Evolutionary conservation across 805 yeast genomes (phyloP).

Genomic region (Candida xiaguanensis): DNA sequence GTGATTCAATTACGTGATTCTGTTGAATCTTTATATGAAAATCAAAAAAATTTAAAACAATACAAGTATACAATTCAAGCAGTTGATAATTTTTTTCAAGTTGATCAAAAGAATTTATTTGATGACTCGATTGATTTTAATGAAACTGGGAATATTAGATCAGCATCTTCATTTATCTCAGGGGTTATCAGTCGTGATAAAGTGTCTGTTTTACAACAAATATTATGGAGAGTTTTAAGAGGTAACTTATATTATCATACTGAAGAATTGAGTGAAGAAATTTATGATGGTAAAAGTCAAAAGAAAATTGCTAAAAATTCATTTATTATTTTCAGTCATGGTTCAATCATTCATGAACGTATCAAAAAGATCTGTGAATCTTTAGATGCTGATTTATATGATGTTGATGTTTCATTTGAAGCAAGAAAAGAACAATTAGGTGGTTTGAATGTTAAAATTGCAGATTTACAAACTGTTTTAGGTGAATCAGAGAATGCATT

Average conservation of each 20-base stretch:
- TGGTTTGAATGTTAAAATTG: constrained; percentile 23
- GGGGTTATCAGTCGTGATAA: constrained; percentile 80
- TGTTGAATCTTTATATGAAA: constrained; percentile 56
- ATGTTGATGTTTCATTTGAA: constrained; percentile 43
- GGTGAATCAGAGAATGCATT: constrained; percentile 54
- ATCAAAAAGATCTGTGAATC: constrained; percentile 85
- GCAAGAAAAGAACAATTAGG: constrained; percentile 29
- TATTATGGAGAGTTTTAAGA: constrained; percentile 88
- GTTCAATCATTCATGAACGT: constrained; percentile 65
- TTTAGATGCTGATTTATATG: constrained; percentile 74
- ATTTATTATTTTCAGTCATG: constrained; percentile 90
- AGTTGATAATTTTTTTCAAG: constrained; percentile 31
- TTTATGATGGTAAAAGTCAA: constrained; percentile 59
- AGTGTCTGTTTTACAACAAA: constrained; percentile 68
- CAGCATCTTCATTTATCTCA: constrained; percentile 49
- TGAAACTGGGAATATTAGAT: constrained; percentile 6
- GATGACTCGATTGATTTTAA: constrained; percentile 35
- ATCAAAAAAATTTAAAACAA: constrained; percentile 67
- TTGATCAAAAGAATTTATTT: constrained; percentile 19
- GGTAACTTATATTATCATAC: constrained; percentile 84
- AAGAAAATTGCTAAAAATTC: constrained; percentile 67
- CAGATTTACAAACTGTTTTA: constrained; percentile 34
- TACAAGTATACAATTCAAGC: constrained; percentile 49
- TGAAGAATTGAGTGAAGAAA: constrained; percentile 64
- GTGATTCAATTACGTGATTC: constrained; percentile 69